phyloP scores from a whole-genome alignment of 2,329 filamentous ascomycete species.

The Cladobotryum mycophilum region DNA sequence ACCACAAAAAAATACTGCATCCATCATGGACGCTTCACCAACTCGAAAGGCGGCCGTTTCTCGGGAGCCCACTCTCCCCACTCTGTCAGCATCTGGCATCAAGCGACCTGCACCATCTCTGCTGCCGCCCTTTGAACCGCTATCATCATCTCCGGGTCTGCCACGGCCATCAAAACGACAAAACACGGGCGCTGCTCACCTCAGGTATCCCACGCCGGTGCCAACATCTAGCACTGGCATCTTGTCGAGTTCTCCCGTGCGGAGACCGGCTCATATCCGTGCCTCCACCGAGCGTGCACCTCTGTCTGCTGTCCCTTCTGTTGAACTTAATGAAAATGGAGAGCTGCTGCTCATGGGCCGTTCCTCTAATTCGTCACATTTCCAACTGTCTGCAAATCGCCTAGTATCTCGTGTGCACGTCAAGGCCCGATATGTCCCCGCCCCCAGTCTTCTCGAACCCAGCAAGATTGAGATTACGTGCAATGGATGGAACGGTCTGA shows the following conservation, averaged over 20 bases:
- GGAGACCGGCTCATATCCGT: constrained; percentile 48
- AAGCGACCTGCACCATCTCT: constrained; percentile 62
- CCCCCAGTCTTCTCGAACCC: constrained; percentile 59
- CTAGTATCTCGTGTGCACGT: constrained; percentile 92
- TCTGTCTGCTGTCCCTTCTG: constrained; percentile 72
- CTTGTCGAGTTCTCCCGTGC: constrained; percentile 75
- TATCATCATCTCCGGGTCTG: constrained; percentile 70
- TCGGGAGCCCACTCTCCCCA: constrained; percentile 30
- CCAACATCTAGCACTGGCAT: constrained; percentile 92
- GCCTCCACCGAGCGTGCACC: constrained; percentile 72
- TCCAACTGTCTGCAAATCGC: constrained; percentile 86
- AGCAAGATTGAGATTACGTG: constrained; percentile 85
- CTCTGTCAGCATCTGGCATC: constrained; percentile 32
- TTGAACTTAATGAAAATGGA: constrained; percentile 75
- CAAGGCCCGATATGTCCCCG: constrained; percentile 74
- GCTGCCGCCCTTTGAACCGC: constrained; percentile 71
- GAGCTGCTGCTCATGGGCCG: constrained; percentile 81
- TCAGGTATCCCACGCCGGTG: constrained; percentile 85
- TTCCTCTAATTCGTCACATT: constrained; percentile 92
- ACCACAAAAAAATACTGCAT: no score
- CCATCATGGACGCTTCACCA: constrained; percentile 38
- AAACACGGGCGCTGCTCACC: constrained; percentile 42
- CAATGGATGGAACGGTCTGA: constrained; percentile 92
- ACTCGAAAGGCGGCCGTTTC: constrained; percentile 21
- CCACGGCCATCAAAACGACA: constrained; percentile 65